Base-by-base conservation (phyloP, 257 asterid species). In the Nicotiana tabacum region DNA sequence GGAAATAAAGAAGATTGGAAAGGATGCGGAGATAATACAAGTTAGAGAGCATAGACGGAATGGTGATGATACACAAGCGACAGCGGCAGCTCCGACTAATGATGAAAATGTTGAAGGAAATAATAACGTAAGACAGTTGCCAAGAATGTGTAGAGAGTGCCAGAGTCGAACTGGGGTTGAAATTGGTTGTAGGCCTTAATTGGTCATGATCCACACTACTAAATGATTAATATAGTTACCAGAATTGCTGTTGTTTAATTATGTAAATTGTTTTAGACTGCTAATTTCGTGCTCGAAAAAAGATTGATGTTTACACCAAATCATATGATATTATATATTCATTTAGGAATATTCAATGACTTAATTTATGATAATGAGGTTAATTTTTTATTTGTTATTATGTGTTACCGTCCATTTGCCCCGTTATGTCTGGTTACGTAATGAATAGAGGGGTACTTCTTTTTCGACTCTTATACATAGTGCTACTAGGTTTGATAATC, bases 61-160 rank as follows among this genome's bases (percentile, higher is more conserved):
- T 66, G 3, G 12, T 17, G 51, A 53, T 15, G 58, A 67, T 33
- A 13, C 43, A 65, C 70, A 29, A 11, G 2, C 58, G 46, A 12
- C 32, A 0, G 17, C 58, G 2, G 0, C 77, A 68, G 3, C 57
- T 39, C 29, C 78, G n/a, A 21, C 2, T 39, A 70, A 43, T 70
- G 55, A 70, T 21, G 78, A 69, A 69, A 69, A 39, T 69, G 32
- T 9, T 3, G 77, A 37, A 69, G 33, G n/a, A 69, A 29, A 69
- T 39, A 21, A 43, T 70, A 70, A 6, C 5, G n/a, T 21, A 70
- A 70, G 58, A 48, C 78, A 8, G 3, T 43, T 70, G 21, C 55
- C 78, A 70, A 70, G 78, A 70, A 70, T 70, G 58, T 70, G 78
- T 4, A 70, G 58, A 70, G 58, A 70, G 18, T 70, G 78, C 6